Evolutionary conservation across 2,329 filamentous ascomycete genomes (phyloP), one percentile per base, ranked within the genome.

Genomic region (Chaetomium olivaceum): DNA sequence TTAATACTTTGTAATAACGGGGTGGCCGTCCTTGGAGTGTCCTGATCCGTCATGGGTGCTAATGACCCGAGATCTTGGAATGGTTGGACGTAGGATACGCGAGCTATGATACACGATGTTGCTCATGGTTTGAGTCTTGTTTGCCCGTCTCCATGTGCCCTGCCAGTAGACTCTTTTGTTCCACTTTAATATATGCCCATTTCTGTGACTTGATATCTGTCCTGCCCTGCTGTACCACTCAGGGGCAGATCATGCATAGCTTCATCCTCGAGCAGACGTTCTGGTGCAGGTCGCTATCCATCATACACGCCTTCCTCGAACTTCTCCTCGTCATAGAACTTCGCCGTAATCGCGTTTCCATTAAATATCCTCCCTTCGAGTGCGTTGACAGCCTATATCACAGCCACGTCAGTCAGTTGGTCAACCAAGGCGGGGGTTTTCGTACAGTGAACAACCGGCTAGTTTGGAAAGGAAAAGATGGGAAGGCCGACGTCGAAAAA

Each of bases 291-390:
- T 8, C n/a, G 1, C 19, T 57, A 67, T 7, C 33, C 61, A 58
- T 69, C 68, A 68, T 85, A 86, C 23, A 87, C 76, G 0, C 90
- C 90, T 61, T 82, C 79, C 69, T 96, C 92, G 74, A 98, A 99
- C 72, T 87, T 91, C 54, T 94, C 92, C 6, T 82, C 82, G 73
- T 96, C 87, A 76, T 91, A 98, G 75, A 93, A 98, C 60, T 84
- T 86, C 0, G 93, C 91, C n/a, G 82, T 80, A 64, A 98, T 96
- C 12, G 84, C 82, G 75, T 96, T 96, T 4, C 91, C 93, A 70
- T 93, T 93, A 77, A 98, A 98, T 19, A 92, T 85, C 61, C 93
- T 88, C 19, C 93, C 93, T 73, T 97, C 88, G 50, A 97, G 85
- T 12, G 92, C 92, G 75, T 95, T 96, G 59, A 98, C 92, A 60